Evolutionary conservation across 805 yeast species (phyloP).

Genomic region (Candida krabiensis): DNA sequence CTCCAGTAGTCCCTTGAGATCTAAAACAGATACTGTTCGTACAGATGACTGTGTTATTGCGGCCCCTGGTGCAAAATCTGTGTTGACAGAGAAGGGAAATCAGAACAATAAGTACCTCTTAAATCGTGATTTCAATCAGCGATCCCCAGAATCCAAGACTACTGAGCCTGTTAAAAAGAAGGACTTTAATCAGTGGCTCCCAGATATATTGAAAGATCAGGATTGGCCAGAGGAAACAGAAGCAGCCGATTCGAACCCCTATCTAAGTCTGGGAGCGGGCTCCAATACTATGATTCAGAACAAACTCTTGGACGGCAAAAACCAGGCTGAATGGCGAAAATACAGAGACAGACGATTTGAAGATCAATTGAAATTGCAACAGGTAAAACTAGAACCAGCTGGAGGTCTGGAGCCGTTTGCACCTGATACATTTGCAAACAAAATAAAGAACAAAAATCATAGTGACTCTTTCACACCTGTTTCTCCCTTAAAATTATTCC

Average conservation of each 20-base stretch:
- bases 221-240: conserved; percentile 22
- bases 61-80: background rate
- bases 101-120: conserved; percentile 16
- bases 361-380: conserved; percentile 20
- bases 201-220: conserved; percentile 25
- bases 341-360: conserved; percentile 23
- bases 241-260: conserved; percentile 15
- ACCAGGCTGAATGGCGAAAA: conserved; percentile 32
- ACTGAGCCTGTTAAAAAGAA: conserved; percentile 1
- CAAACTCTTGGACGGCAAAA: conserved; percentile 15
- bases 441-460: conserved; percentile 16
- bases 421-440: conserved; percentile 33
- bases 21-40: conserved; percentile 17
- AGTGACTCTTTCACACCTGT: conserved; percentile 27
- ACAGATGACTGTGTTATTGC: conserved; percentile 24
- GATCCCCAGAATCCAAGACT: conserved; percentile 14
- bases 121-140: conserved; percentile 19
- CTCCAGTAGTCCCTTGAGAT: background rate
- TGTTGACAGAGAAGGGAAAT: conserved; percentile 6
- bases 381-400: conserved; percentile 19
- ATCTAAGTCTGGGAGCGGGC: conserved; percentile 18
- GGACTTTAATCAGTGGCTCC: conserved; percentile 23
- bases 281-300: conserved; percentile 26
- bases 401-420: conserved; percentile 17
- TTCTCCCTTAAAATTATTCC: conserved; percentile 34